Conservation (phyloP, 2,329 filamentous ascomycete genomes). For the Rutstroemia sp. region DNA sequence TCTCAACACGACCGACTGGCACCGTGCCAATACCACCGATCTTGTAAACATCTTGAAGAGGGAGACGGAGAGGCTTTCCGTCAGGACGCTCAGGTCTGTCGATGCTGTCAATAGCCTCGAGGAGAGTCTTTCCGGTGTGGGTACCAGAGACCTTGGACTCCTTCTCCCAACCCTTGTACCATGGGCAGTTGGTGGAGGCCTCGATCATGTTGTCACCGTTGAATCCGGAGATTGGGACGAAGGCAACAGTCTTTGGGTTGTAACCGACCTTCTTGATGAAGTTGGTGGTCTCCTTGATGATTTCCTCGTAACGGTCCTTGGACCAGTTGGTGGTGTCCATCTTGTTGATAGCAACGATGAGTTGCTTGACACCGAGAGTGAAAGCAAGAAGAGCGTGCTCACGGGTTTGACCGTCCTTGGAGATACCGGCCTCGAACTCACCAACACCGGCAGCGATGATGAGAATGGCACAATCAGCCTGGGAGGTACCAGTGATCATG, state of each 20-base stretch:
- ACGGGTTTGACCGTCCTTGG: slow-evolving; percentile 99
- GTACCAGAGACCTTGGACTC: slow-evolving; percentile 79
- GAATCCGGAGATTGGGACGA: slow-evolving; percentile 99
- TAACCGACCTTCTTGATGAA: slow-evolving; percentile 99
- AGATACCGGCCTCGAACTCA: slow-evolving; percentile 99
- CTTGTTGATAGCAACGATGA: slow-evolving; percentile 99
- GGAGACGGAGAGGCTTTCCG: slow-evolving; percentile 99
- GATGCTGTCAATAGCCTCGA: slow-evolving; percentile 97
- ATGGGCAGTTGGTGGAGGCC: slow-evolving; percentile 85
- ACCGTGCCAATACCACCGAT: slow-evolving; percentile 99
- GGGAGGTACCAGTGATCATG: slow-evolving; percentile 99
- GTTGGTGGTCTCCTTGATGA: slow-evolving; percentile 99
- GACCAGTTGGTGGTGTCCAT: slow-evolving; percentile 99
- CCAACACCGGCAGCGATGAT: slow-evolving; percentile 99
- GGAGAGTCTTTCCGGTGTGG: slow-evolving; percentile 89
- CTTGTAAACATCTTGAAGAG: slow-evolving; percentile 99
- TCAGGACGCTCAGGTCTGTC: slow-evolving; percentile 86
- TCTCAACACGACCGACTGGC: slow-evolving; percentile 99
- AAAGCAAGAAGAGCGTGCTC: slow-evolving; percentile 99
- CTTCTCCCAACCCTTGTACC: slow-evolving; percentile 99
- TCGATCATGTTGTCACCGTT: slow-evolving; percentile 99
- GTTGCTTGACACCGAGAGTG: slow-evolving; percentile 99
- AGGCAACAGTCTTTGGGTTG: slow-evolving; percentile 98
- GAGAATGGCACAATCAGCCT: slow-evolving; percentile 99
- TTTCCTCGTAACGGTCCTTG: slow-evolving; percentile 93